Percentiles rank a stretch among this genome's conserved stretches.
Conservation (phyloP, 169 alveolate species). For the Miamiensis avidus region DNA sequence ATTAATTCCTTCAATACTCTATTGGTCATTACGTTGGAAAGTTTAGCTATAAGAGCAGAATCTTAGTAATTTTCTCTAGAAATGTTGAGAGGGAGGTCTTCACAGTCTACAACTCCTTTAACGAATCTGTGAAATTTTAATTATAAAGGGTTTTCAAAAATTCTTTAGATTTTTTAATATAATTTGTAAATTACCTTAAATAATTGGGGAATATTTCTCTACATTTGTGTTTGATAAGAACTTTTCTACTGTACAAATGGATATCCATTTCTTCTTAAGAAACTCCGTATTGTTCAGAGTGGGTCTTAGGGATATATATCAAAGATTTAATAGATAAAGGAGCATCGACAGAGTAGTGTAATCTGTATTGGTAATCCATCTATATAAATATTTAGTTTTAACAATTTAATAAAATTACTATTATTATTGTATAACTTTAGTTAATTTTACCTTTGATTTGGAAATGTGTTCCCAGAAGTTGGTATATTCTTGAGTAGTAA, state of each 20-base stretch:
- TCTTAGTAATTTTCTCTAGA: constrained; percentile 95
- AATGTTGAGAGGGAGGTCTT: constrained; percentile 96
- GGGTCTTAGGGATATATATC: constrained; percentile 64
- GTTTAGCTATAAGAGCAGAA: constrained; percentile 88
- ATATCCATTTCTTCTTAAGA: constrained; percentile 54
- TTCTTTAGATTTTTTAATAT: too few relatives aligned
- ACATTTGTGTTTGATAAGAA: constrained; percentile 92
- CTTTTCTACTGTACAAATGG: constrained; percentile 78
- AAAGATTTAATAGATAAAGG: constrained; percentile 92
- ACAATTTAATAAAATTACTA: too few relatives aligned
- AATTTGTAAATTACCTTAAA: too few relatives aligned
- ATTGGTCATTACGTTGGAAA: constrained; percentile 89
- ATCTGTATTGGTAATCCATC: constrained; percentile 84
- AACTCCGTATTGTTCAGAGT: constrained; percentile 61
- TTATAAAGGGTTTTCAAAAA: too few relatives aligned
- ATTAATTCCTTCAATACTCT: constrained; percentile 89
- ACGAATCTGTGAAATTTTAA: too few relatives aligned
- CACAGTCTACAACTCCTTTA: constrained; percentile 98
- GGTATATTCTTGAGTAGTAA: constrained; percentile 92
- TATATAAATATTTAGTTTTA: not conserved
- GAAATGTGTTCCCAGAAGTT: constrained; percentile 83
- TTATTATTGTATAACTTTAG: too few relatives aligned
- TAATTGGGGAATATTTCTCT: constrained; percentile 93
- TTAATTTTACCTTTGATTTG: constrained; percentile 52
- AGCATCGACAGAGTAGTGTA: constrained; percentile 92